Evolutionary conservation across 2,329 filamentous ascomycete genomes (phyloP).

Genomic region (Venturia pyrina): DNA sequence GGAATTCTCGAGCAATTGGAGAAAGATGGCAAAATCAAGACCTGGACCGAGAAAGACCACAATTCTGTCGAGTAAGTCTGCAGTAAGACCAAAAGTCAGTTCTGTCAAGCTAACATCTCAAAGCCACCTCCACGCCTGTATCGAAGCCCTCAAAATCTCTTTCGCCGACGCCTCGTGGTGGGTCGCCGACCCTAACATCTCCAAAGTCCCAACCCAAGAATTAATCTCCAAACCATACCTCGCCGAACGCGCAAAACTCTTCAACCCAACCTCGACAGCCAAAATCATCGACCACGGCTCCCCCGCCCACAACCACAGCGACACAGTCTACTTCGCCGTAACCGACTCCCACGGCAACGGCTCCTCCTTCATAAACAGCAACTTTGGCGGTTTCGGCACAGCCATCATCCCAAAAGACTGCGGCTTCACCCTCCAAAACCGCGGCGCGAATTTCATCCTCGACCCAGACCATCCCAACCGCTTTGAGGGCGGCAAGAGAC

Average conservation of each 20-base stretch:
- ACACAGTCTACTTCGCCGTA: constrained; percentile 89
- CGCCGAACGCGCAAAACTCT: constrained; percentile 55
- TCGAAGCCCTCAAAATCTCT: constrained; percentile 79
- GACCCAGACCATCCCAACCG: constrained; percentile 64
- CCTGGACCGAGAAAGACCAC: constrained; percentile 61
- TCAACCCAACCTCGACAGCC: constrained; percentile 43
- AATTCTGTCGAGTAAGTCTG: constrained; percentile 61
- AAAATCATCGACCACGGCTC: constrained; percentile 55
- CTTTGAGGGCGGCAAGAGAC: constrained; percentile 71
- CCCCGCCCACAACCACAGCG: constrained; percentile 74
- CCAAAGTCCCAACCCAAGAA: constrained; percentile 56
- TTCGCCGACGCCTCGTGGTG: constrained; percentile 90
- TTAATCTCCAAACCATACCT: constrained; percentile 69
- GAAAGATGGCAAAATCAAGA: constrained; percentile 60
- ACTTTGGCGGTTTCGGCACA: constrained; percentile 83
- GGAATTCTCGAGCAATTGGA: constrained; percentile 86
- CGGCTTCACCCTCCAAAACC: constrained; percentile 91
- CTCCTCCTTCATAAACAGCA: constrained; percentile 93
- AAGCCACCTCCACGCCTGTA: constrained; percentile 62
- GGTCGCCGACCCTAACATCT: constrained; percentile 70
- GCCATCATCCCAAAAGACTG: constrained; percentile 74
- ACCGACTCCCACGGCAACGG: constrained; percentile 78
- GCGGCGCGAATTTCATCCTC: constrained; percentile 77
- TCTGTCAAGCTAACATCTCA: constrained; percentile 8
- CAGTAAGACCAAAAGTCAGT: neutral